Conservation (phyloP, 148 eudicot genomes). For the Amaranthus hypochondriacus region DNA sequence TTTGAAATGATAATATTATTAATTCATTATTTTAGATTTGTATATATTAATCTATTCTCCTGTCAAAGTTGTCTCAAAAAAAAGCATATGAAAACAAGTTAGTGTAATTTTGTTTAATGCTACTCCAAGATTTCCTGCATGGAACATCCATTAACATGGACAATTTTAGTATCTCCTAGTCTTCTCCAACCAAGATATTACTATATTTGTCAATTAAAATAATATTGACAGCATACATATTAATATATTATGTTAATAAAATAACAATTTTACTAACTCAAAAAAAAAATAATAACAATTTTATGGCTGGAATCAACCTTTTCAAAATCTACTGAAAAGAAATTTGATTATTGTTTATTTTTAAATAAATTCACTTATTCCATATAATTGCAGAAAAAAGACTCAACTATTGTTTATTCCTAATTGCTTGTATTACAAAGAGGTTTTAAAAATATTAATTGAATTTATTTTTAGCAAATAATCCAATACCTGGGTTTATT, state of each 20-base stretch:
- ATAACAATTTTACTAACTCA: neutral
- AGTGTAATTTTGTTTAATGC: neutral
- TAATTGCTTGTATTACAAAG: too few species aligned
- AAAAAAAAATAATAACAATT: neutral
- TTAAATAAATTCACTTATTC: too few species aligned
- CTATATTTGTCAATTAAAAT: conserved; percentile 6
- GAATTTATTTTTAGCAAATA: too few species aligned
- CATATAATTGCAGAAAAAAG: too few species aligned
- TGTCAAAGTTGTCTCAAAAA: conserved; percentile 16
- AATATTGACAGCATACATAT: too few species aligned
- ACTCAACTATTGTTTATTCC: too few species aligned
- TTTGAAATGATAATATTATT: conserved; percentile 23
- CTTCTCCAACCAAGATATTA: neutral
- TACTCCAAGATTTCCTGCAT: neutral
- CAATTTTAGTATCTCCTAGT: neutral
- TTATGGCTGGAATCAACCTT: too few species aligned
- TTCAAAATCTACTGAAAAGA: too few species aligned
- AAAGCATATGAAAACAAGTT: conserved; percentile 14
- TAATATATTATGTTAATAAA: too few species aligned
- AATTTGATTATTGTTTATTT: too few species aligned
- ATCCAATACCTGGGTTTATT: too few species aligned
- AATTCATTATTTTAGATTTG: conserved; percentile 7
- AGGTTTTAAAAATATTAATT: too few species aligned
- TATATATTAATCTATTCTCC: neutral
- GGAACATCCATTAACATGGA: neutral